A percentile compares a stretch with the other conserved stretches of the same genome.
These are phyloP conservation scores for Chytridiales sp. DNA, from an alignment of 371 early-diverging fungal genomes.

Conservation along the genomic window DNA sequence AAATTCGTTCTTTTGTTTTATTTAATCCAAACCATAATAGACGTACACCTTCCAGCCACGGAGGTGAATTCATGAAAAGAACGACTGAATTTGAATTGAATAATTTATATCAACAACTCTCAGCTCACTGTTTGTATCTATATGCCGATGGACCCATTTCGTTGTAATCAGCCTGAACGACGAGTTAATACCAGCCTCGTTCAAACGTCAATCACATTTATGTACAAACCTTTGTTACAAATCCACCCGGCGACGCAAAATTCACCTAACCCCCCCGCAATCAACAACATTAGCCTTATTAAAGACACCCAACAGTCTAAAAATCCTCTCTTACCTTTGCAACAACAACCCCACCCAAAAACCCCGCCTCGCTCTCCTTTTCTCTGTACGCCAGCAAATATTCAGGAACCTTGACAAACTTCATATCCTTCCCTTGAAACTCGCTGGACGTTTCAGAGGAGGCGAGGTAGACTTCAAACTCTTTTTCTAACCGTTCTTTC, in stretches of 20 bases:
- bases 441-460: constrained; percentile 76
- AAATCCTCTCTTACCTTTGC: constrained; percentile 63
- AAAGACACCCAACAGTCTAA: constrained; percentile 15
- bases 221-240: constrained; percentile 63
- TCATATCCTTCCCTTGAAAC: constrained; percentile 69
- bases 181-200: neutral
- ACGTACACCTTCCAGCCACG: too few relatives aligned
- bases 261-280: too few relatives aligned
- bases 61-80: too few relatives aligned
- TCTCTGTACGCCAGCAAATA: constrained; percentile 73
- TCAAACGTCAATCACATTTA: neutral
- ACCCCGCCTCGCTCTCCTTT: constrained; percentile 61
- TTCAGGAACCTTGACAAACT: constrained; percentile 72
- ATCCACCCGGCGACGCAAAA: constrained; percentile 60
- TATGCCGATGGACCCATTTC: constrained; percentile 70
- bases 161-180: constrained; percentile 62
- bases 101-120: too few relatives aligned
- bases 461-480: constrained; percentile 55
- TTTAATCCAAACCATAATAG: too few relatives aligned
- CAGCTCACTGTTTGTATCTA: constrained; percentile 27
- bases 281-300: constrained; percentile 17
- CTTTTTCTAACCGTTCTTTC: constrained; percentile 61
- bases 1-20: too few relatives aligned
- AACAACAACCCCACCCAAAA: constrained; percentile 74
- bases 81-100: too few relatives aligned